These are phyloP conservation scores for Trametes cubensis DNA, from an alignment of 768 basidiomycete genomes.

Conservation along the genomic window DNA sequence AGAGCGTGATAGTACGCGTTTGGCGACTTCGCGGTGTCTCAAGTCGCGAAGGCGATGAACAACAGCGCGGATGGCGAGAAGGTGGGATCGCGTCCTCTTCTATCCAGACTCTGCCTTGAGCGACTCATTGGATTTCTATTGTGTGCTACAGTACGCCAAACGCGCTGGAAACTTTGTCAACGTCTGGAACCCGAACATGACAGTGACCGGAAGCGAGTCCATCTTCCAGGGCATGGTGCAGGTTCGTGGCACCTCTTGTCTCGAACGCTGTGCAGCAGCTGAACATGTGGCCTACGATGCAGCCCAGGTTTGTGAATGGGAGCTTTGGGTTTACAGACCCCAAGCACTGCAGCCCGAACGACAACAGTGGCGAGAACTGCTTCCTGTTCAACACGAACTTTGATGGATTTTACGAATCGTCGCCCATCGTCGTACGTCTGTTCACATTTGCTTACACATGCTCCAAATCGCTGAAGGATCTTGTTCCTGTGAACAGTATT, in stretches of 20 bases:
- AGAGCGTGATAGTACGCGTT: conserved; percentile 53
- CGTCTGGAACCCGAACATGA: conserved; percentile 60
- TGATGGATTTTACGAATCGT: conserved; percentile 69
- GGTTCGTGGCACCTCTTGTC: conserved; percentile 39
- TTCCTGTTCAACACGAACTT: conserved; percentile 56
- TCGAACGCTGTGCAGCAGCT: too few species aligned
- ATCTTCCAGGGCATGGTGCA: conserved; percentile 61
- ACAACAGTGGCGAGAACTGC: conserved; percentile 58
- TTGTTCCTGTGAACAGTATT: conserved; percentile 45
- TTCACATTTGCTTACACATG: background rate
- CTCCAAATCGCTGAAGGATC: background rate
- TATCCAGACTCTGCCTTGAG: background rate
- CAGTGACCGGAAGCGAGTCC: conserved; percentile 48
- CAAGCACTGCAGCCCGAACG: conserved; percentile 65
- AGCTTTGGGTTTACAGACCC: conserved; percentile 68
- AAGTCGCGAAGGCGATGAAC: conserved; percentile 59
- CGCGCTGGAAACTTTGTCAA: conserved; percentile 61
- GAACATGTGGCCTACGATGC: too few species aligned
- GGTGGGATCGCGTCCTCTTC: conserved; percentile 35
- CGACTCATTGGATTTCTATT: too few species aligned
- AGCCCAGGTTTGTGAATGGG: conserved; percentile 61
- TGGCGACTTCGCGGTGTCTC: conserved; percentile 64
- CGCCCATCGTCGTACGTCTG: conserved; percentile 55
- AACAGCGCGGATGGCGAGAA: conserved; percentile 53
- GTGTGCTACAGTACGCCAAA: conserved; percentile 45